Evolutionary conservation across 2,329 filamentous ascomycete genomes (phyloP).

Genomic region (Ophiostoma tasmaniense): DNA sequence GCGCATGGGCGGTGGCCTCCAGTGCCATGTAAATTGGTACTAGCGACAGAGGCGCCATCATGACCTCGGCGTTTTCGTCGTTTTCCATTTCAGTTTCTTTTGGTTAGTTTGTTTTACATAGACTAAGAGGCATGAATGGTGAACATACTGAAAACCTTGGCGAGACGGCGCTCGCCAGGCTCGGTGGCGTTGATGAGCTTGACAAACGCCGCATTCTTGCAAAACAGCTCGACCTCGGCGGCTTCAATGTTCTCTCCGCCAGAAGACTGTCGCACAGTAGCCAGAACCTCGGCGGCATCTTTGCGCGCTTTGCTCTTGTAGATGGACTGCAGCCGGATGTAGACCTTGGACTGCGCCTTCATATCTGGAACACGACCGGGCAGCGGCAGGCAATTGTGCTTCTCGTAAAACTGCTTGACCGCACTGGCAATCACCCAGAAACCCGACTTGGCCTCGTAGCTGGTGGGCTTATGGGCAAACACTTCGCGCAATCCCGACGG

Average conservation of each 20-base stretch:
- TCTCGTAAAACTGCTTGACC: constrained; percentile 65
- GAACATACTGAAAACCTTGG: constrained; percentile 47
- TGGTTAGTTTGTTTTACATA: constrained; percentile 11
- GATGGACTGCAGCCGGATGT: constrained; percentile 82
- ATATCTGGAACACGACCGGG: constrained; percentile 89
- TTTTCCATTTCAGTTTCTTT: constrained; percentile 46
- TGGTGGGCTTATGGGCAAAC: constrained; percentile 50
- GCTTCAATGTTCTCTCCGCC: constrained; percentile 50
- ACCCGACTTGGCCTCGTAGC: constrained; percentile 33
- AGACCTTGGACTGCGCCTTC: constrained; percentile 88
- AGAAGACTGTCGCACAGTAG: constrained; percentile 47
- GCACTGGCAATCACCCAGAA: constrained; percentile 90
- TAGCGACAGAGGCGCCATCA: constrained; percentile 48
- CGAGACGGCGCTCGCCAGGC: constrained; percentile 35
- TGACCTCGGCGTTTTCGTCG: constrained; percentile 43
- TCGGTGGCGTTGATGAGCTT: constrained; percentile 63
- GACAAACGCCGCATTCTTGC: constrained; percentile 89
- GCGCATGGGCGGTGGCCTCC: constrained; percentile 41
- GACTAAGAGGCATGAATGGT: background rate
- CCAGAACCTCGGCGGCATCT: constrained; percentile 68
- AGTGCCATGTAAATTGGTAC: constrained; percentile 63
- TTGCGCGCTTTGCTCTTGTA: constrained; percentile 82
- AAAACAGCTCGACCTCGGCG: constrained; percentile 80
- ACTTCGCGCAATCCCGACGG: constrained; percentile 66
- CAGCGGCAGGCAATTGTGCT: constrained; percentile 67